Evolutionary conservation across 768 basidiomycete genomes (phyloP).

Genomic region (Tephrocybe sp.): DNA sequence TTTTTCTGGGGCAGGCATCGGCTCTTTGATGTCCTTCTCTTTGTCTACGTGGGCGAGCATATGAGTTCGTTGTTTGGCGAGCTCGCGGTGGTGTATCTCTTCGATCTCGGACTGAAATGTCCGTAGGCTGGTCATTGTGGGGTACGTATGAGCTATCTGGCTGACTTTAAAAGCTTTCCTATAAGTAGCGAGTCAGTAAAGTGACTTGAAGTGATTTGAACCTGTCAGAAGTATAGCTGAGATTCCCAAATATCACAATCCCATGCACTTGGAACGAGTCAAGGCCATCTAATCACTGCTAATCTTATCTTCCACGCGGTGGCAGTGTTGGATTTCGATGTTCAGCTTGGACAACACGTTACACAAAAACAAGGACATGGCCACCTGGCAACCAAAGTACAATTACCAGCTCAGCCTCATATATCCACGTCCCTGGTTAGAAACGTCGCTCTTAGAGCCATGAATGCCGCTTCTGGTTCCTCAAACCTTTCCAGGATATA

Average conservation of each 20-base stretch:
- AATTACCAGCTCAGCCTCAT: conserved; percentile 13
- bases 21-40: conserved; percentile 29
- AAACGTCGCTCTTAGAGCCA: conserved; percentile 1
- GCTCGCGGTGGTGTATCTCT: conserved; percentile 68
- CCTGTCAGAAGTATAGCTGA: no score
- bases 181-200: conserved; percentile 21
- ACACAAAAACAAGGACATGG: conserved; percentile 7
- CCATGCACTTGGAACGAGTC: conserved; percentile 1
- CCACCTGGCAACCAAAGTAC: conserved; percentile 19
- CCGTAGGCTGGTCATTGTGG: conserved; percentile 55
- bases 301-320: conserved; percentile 18
- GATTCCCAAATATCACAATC: no score
- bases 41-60: conserved; percentile 33
- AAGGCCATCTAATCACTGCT: conserved; percentile 3
- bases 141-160: not conserved
- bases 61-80: conserved; percentile 58
- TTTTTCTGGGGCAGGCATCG: conserved; percentile 23
- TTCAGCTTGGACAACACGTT: not conserved
- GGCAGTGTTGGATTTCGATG: conserved; percentile 7
- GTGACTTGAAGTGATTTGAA: conserved; percentile 15
- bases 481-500: conserved; percentile 17
- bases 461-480: conserved; percentile 19
- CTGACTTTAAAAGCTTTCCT: conserved; percentile 15
- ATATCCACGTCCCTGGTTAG: not conserved
- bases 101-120: conserved; percentile 78